phyloP scores from a whole-genome alignment of 2,329 filamentous ascomycete species.

The Xylaria multiplex region DNA sequence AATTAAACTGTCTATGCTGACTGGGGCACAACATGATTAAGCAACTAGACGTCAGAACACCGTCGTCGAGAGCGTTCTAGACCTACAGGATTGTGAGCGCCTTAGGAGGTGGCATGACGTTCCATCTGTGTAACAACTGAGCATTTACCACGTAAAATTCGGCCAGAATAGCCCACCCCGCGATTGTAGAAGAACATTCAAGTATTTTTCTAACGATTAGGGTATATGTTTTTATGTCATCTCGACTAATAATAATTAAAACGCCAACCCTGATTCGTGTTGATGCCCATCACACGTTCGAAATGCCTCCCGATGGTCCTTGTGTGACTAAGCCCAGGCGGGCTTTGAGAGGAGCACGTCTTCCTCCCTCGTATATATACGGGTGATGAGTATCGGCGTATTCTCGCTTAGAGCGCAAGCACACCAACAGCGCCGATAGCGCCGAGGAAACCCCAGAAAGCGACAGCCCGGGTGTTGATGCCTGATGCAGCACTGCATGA shows the following conservation, averaged over 20 bases:
- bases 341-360: too few species aligned
- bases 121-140: too few species aligned
- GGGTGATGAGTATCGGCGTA: neutral
- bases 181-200: neutral
- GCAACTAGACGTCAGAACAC: neutral
- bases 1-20: neutral
- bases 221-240: constrained; percentile 26
- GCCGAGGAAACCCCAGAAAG: constrained; percentile 33
- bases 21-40: neutral
- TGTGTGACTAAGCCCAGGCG: neutral
- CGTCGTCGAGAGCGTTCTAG: too few species aligned
- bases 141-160: too few species aligned
- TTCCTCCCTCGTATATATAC: neutral
- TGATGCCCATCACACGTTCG: neutral
- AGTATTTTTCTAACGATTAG: constrained; percentile 22
- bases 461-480: constrained; percentile 26
- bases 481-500: constrained; percentile 25
- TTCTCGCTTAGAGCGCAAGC: constrained; percentile 22
- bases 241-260: constrained; percentile 12
- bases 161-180: neutral
- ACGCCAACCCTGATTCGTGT: constrained; percentile 22
- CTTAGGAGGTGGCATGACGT: too few species aligned
- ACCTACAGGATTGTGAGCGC: too few species aligned
- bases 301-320: neutral
- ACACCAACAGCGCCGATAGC: constrained; percentile 30